These are phyloP conservation scores for Yamadazyma insecticola DNA, from an alignment of 805 yeast species.

Conservation along the genomic window DNA sequence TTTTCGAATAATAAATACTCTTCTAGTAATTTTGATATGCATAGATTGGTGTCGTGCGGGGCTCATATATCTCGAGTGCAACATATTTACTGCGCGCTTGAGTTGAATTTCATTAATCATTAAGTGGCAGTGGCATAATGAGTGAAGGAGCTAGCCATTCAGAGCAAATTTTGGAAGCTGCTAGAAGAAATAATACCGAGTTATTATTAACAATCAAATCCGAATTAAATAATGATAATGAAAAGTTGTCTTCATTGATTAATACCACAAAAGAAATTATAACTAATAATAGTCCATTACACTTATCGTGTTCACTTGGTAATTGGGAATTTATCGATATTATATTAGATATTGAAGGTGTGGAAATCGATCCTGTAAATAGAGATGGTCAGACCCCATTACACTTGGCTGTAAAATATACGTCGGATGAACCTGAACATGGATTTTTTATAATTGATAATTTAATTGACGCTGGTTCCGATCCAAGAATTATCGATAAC, in stretches of 20 bases:
- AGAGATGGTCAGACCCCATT: constrained; percentile 85
- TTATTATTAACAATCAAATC: constrained; percentile 55
- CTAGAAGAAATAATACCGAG: constrained; percentile 84
- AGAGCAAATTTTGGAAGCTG: constrained; percentile 78
- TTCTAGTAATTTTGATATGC: too few species aligned
- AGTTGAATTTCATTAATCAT: too few species aligned
- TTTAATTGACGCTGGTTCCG: constrained; percentile 87
- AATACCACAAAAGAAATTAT: constrained; percentile 66
- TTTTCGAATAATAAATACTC: too few species aligned
- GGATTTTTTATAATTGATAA: constrained; percentile 75
- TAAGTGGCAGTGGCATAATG: not conserved
- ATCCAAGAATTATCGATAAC: constrained; percentile 47
- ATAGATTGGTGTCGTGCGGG: too few species aligned
- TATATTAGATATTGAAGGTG: constrained; percentile 81
- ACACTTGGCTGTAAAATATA: constrained; percentile 77
- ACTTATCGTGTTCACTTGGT: constrained; percentile 77
- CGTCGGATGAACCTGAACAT: constrained; percentile 77
- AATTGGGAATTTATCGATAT: constrained; percentile 81
- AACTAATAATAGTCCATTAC: constrained; percentile 76
- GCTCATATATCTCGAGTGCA: too few species aligned
- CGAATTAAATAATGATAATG: constrained; percentile 36
- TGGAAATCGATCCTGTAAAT: constrained; percentile 81
- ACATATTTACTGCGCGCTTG: too few species aligned
- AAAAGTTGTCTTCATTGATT: constrained; percentile 44
- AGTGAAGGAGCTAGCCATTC: constrained; percentile 56